phyloP scores from a whole-genome alignment of 2,329 filamentous ascomycete genomes.

The Paecilomyces niveus region DNA sequence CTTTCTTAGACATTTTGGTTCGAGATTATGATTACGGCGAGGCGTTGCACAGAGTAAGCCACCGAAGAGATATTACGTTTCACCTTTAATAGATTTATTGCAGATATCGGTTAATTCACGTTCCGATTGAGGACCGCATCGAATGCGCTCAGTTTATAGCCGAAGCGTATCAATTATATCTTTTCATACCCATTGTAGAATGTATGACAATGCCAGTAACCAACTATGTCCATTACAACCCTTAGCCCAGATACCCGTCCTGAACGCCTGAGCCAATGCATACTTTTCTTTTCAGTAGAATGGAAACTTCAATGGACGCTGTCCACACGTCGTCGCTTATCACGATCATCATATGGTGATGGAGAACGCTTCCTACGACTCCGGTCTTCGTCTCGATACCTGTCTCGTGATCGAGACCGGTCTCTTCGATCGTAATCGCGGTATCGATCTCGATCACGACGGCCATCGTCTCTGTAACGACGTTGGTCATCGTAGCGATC shows the following conservation, averaged over 20 bases:
- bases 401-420: slow-evolving; percentile 8
- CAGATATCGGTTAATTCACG: neutral
- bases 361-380: slow-evolving; percentile 34
- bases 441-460: slow-evolving; percentile 36
- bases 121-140: neutral
- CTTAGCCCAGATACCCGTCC: neutral
- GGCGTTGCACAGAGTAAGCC: neutral
- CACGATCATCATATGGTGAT: slow-evolving; percentile 35
- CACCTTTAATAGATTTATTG: neutral
- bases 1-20: neutral
- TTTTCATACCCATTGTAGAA: neutral
- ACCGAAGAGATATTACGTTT: neutral
- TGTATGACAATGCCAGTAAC: neutral
- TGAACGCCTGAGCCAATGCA: neutral
- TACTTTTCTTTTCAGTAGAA: neutral
- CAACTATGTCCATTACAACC: neutral
- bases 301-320: slow-evolving; percentile 8
- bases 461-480: slow-evolving; percentile 51
- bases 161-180: neutral
- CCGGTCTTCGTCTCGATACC: slow-evolving; percentile 20
- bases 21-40: neutral
- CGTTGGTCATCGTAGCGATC: slow-evolving; percentile 37
- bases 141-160: neutral
- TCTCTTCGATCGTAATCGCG: slow-evolving; percentile 26
- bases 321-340: slow-evolving; percentile 34